Conservation (phyloP, 495 filamentous ascomycete genomes). For the Corynascus novoguineensis region DNA sequence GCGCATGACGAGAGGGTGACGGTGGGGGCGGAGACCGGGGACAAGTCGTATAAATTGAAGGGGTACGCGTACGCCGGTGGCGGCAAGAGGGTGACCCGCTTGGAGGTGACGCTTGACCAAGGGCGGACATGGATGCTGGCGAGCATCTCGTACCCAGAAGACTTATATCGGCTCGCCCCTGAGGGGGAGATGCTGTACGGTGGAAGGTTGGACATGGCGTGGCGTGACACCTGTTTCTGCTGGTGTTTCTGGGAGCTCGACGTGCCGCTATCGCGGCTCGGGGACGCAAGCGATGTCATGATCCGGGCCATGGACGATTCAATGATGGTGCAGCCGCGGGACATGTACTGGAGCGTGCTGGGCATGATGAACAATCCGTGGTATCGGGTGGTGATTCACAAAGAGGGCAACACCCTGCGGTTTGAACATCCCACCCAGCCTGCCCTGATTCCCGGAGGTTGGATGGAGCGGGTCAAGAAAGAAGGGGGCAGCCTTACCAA, state of each 20-base stretch:
- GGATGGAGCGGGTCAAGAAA: constrained; percentile 96
- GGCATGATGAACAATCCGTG: constrained; percentile 99
- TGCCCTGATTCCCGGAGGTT: constrained; percentile 71
- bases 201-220: constrained; percentile 73
- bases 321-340: constrained; percentile 79
- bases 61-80: constrained; percentile 92
- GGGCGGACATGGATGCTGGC: constrained; percentile 79
- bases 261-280: constrained; percentile 59
- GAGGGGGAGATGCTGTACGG: constrained; percentile 65
- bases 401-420: constrained; percentile 58
- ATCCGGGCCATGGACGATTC: constrained; percentile 90
- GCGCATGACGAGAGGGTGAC: constrained; percentile 69
- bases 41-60: constrained; percentile 55
- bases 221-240: constrained; percentile 78
- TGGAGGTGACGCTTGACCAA: constrained; percentile 82
- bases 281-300: constrained; percentile 63
- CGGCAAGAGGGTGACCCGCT: constrained; percentile 75
- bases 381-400: constrained; percentile 76
- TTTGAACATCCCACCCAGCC: constrained; percentile 94
- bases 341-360: constrained; percentile 96
- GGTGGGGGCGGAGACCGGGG: constrained; percentile 29
- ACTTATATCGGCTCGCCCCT: constrained; percentile 66
- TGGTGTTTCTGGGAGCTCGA: constrained; percentile 92
- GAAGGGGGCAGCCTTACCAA: constrained; percentile 76
- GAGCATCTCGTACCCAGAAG: constrained; percentile 78